Base-by-base conservation (phyloP, 768 basidiomycete species). In the Lactarius hengduanensis region DNA sequence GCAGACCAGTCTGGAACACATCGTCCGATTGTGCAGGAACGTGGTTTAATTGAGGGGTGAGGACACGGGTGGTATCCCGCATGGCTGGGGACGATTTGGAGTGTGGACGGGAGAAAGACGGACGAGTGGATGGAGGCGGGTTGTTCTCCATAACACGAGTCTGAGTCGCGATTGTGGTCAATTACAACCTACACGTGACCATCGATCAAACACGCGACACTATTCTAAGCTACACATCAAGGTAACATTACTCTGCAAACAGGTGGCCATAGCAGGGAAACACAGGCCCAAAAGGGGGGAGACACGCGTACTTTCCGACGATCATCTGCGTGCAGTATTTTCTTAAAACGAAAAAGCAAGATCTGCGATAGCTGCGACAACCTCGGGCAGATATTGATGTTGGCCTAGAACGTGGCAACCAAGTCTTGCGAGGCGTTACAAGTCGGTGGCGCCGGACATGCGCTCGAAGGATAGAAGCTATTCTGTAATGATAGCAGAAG, bases 401-500 rank as follows among this genome's bases (percentile, higher is more conserved):
- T 28, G 57, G 89, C 92, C 85, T 92, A 94, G 79, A 97, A 97
- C 10, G 91, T 90, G 54, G 90, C 80, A 16, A 89, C 88, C 70
- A 86, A 88, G 73, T 97, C 95, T 45, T 88, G 76, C 22, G 86
- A 84, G 10, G 86, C 81, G 38, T 82, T 82, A 57, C 34, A 71
- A 43, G 59, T 80, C 77, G 1, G 78, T 76, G 3, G 86, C 84
- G 73, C 96, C 94, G n/a, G 91, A 88, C 72, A 89, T 85, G 57
- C 90, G 84, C 75, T 94, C 94, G 82, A 97, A 94, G 11, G 59
- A 98, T 98, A 1, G 94, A 96, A 0, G 95, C 96, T 92, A 68
- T 38, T 26, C n/a, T n/a, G 45, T 32, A 20, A 30, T 34, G 41
- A 40, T 16, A 61, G 20, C 45, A 41, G 50, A 26, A 69, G 50